Evolutionary conservation across 2,329 filamentous ascomycete genomes (phyloP), one percentile per base, ranked within the genome.

Genomic region (Coniella lustricola): DNA sequence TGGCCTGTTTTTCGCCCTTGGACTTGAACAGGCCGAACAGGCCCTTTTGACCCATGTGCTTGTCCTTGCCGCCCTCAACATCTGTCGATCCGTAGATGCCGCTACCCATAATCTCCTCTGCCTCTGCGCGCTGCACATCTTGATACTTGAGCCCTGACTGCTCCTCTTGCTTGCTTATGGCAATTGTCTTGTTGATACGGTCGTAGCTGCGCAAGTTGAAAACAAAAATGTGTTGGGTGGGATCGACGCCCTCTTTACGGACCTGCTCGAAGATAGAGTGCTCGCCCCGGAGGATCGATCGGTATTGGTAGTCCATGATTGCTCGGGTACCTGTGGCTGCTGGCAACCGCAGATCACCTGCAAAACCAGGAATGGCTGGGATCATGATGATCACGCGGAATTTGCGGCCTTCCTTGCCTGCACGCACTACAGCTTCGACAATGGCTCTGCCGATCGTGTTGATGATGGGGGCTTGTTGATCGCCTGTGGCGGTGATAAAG

Each of bases 221-320:
- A 61, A 95, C 77, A 67, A 94, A 96, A 29, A 98, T 82, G 66
- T 97, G 79, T 52, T 96, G 60, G 0, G 60, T 77, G 0, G 90
- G 89, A 57, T 96, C 82, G 1, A 93, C 79, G 1, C 87, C 90
- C 54, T 86, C 79, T 38, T 66, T 67, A 49, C 74, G 73, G 50
- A 96, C 81, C 61, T 86, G 84, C 34, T 80, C 89, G 58, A 86
- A 93, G 45, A 98, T 97, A 4, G 89, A 95, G 62, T 97, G 75
- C 55, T 94, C 85, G 5, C 93, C 93, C 38, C 93, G 84, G 60
- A 85, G 88, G 56, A 98, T 95, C 0, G 89, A 95, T 67, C 94
- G 95, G 74, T 93, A 98, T 63, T 97, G 93, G 61, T 95, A 97
- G 63, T 97, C 90, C 89, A 98, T 97, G 60, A 97, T 98, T 10